These are phyloP conservation scores for Malus sylvestris DNA, from an alignment of 306 rosid species.

Conservation along the genomic window DNA sequence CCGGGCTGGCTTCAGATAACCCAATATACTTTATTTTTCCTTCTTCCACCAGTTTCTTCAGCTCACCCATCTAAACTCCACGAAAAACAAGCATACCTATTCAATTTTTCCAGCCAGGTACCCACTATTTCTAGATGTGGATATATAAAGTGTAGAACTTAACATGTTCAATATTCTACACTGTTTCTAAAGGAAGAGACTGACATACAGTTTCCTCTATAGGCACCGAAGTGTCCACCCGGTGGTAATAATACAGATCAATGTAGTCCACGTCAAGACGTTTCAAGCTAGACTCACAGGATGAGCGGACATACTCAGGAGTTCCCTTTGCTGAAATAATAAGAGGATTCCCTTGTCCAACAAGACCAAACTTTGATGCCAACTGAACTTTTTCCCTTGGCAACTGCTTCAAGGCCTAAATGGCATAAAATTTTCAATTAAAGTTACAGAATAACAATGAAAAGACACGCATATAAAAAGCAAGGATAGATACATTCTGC, in stretches of 20 bases:
- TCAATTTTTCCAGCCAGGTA: background rate
- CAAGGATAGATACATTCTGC: background rate
- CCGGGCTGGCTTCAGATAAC: conserved; percentile 69
- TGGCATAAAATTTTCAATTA: too few species aligned
- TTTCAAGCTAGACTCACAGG: conserved; percentile 63
- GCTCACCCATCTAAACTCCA: conserved; percentile 50
- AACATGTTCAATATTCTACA: too few species aligned
- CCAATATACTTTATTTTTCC: conserved; percentile 71
- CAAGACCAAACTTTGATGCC: conserved; percentile 74
- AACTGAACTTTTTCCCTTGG: conserved; percentile 69
- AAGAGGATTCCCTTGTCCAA: background rate
- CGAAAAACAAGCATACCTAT: background rate
- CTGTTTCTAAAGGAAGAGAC: background rate
- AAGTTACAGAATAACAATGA: background rate
- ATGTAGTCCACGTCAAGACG: conserved; percentile 71
- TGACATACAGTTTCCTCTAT: conserved; percentile 61
- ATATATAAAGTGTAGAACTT: background rate
- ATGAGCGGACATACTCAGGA: conserved; percentile 67
- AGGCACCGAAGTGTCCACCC: conserved; percentile 58
- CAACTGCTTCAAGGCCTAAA: conserved; percentile 52
- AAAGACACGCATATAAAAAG: background rate
- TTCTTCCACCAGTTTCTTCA: conserved; percentile 73
- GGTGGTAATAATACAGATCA: conserved; percentile 78
- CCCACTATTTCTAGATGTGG: too few species aligned
- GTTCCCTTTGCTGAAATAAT: conserved; percentile 37